Conservation (phyloP, 306 rosid species). For the Gleditsia sinensis region DNA sequence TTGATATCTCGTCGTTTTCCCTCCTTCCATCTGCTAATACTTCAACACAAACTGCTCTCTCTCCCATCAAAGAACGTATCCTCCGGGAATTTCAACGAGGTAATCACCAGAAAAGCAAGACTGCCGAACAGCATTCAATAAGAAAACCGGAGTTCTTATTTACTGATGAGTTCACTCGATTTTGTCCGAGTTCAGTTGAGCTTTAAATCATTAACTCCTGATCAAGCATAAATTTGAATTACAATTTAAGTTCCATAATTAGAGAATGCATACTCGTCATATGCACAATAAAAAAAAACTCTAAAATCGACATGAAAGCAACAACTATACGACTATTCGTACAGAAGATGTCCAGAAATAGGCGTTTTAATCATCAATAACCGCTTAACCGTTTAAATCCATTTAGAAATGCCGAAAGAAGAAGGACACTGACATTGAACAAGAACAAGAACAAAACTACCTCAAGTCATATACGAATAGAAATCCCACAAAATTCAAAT, state of each 20-base stretch:
- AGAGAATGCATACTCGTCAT: too few species aligned
- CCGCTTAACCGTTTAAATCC: constrained; percentile 32
- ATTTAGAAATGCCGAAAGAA: not conserved
- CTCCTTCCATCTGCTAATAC: constrained; percentile 45
- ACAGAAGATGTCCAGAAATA: not conserved
- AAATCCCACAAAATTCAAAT: constrained; percentile 23
- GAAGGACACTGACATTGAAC: too few species aligned
- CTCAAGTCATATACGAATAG: constrained; percentile 30
- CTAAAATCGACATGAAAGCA: constrained; percentile 13
- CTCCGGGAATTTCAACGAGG: constrained; percentile 30
- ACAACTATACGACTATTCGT: not conserved
- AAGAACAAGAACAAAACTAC: constrained; percentile 25
- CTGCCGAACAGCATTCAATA: constrained; percentile 56
- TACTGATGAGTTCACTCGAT: not conserved
- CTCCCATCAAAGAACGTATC: constrained; percentile 69
- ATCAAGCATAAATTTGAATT: constrained; percentile 3
- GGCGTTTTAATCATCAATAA: constrained; percentile 17
- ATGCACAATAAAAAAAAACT: constrained; percentile 17
- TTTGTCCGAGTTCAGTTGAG: constrained; percentile 8
- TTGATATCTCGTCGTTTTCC: constrained; percentile 47
- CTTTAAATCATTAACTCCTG: constrained; percentile 27
- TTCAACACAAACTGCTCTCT: constrained; percentile 56
- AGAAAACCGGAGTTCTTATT: constrained; percentile 8
- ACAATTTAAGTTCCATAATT: constrained; percentile 22
- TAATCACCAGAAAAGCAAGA: constrained; percentile 33